Conservation (phyloP, 331 rosid genomes). For the Acacia pycnantha region DNA sequence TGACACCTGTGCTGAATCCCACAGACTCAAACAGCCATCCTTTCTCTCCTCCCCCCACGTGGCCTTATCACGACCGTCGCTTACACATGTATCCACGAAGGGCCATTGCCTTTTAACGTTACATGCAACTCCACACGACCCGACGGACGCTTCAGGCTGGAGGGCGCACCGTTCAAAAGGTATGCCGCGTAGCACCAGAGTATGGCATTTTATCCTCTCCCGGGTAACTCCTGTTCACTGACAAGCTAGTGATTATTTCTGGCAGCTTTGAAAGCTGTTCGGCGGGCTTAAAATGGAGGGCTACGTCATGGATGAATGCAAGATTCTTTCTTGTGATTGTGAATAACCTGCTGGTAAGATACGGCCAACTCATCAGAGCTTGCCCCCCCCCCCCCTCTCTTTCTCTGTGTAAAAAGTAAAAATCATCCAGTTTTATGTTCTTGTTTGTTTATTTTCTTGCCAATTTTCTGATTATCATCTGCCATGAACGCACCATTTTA, state of each 20-base stretch:
- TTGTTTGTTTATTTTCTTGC: not conserved
- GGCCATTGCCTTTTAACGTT: not conserved
- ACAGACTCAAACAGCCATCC: constrained; percentile 40
- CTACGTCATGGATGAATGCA: constrained; percentile 10
- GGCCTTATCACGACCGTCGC: constrained; percentile 37
- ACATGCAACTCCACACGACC: constrained; percentile 36
- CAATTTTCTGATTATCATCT: not conserved
- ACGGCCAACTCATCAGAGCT: not conserved
- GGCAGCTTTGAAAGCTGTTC: not conserved
- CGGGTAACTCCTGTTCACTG: not conserved
- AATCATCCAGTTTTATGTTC: not conserved
- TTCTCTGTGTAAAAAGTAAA: not conserved
- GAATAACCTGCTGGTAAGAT: not conserved
- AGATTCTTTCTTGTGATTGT: constrained; percentile 21
- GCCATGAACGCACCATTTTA: not conserved
- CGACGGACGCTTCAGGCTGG: not conserved
- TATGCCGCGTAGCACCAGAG: not conserved
- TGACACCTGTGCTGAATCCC: constrained; percentile 47
- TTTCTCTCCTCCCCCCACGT: constrained; percentile 17
- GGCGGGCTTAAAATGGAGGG: not conserved
- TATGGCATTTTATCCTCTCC: not conserved
- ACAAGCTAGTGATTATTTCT: not conserved
- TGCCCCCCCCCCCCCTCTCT: not conserved
- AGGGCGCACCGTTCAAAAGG: constrained; percentile 28
- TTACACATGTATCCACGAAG: constrained; percentile 16